Evolutionary conservation across 257 asterid species (phyloP), one percentile per base, ranked within the genome.

Genomic region (Henckelia pumila): DNA sequence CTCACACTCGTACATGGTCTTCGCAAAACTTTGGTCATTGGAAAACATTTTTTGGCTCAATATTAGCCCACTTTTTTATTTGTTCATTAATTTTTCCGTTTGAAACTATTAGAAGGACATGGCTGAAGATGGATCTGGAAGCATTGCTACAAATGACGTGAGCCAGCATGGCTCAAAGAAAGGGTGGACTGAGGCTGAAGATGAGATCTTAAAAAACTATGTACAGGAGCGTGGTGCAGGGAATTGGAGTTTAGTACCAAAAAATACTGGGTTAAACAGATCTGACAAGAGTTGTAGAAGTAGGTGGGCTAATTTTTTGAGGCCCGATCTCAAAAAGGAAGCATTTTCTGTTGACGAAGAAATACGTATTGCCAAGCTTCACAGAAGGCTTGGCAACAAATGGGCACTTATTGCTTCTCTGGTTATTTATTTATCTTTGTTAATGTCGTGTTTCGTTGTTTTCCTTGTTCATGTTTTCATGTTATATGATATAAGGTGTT

Each of bases 121-220:
- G 47, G 47, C 47, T 2, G 14, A 35, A 35, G 47, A 35, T 35
- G 47, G 47, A 35, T 35, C 47, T 35, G 16, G 14, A 1, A 35
- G 47, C 10, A 8, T 9, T n/a, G n/a, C n/a, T n/a, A n/a, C n/a
- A n/a, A n/a, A n/a, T n/a, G n/a, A n/a, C n/a, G n/a, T n/a, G n/a
- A 77, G 67, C 67, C 68, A 74, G n/a, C 68, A 72, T 20, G 58
- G 5, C 26, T 56, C 80, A 17, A 88, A 85, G 79, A 88, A 88
- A 53, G 95, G 95, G 11, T 88, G 95, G 95, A 88, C 90, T 16
- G 29, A 87, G 10, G 28, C 79, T 2, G 95, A 88, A 75, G 95
- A 88, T 56, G 61, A 71, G 59, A 63, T 84, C 33, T 71, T 88
- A 47, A 67, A 66, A 19, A 90, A 88, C 32, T 82, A 88, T 47